Evolutionary conservation across 2,329 filamentous ascomycete species (phyloP).

Genomic region (Aureobasidium sp.): DNA sequence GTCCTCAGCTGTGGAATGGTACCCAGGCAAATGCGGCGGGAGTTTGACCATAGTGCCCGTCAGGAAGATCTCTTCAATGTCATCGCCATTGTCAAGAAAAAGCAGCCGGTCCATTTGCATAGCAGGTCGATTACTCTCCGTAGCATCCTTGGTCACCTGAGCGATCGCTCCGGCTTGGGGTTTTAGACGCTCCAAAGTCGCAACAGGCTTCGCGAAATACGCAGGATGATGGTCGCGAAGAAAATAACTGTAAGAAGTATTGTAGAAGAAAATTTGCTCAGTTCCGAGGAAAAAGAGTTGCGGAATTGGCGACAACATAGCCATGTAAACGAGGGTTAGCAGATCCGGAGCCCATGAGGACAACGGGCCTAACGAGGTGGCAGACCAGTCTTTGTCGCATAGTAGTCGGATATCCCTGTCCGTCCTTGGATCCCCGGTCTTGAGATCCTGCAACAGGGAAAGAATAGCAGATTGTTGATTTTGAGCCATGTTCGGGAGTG

Average conservation of each 20-base stretch:
- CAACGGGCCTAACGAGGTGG: slow-evolving; percentile 11
- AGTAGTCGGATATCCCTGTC: background rate
- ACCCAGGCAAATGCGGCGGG: background rate
- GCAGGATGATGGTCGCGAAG: slow-evolving; percentile 11
- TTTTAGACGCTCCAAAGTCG: background rate
- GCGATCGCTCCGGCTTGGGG: background rate
- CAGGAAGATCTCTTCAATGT: background rate
- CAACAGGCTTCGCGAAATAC: background rate
- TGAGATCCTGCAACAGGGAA: background rate
- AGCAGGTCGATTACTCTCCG: background rate
- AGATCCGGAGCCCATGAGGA: slow-evolving; percentile 14
- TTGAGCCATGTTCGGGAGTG: background rate
- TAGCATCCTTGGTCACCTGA: background rate
- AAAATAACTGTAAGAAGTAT: slow-evolving; percentile 9
- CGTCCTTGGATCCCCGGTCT: background rate
- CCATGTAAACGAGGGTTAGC: slow-evolving; percentile 12
- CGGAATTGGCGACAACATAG: slow-evolving; percentile 11
- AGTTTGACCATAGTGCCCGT: background rate
- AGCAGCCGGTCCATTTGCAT: background rate
- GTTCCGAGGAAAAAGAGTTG: slow-evolving; percentile 12
- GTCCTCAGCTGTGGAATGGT: background rate
- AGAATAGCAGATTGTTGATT: background rate
- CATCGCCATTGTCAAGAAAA: background rate
- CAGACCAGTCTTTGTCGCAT: background rate
- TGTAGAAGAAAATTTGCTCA: slow-evolving; percentile 13